Percentiles rank a stretch among this genome's conserved stretches.
Conservation (phyloP, 1,284 basidiomycete genomes). For the Ceratobasidium sp. region DNA sequence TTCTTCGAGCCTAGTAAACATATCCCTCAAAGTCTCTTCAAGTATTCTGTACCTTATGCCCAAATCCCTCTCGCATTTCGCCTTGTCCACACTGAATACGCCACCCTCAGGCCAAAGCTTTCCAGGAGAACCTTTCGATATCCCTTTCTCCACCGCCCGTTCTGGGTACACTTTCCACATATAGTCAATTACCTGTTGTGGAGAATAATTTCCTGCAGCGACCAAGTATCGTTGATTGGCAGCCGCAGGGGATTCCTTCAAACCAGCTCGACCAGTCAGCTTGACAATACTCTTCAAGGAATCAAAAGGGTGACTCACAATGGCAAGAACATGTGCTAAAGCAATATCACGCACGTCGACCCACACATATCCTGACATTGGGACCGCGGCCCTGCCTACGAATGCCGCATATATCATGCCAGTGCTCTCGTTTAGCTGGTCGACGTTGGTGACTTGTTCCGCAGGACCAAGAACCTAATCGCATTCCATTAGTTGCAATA, state of each 20-base stretch:
- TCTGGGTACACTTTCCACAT: slow-evolving; percentile 43
- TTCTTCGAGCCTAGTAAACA: slow-evolving; percentile 42
- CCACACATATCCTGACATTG: slow-evolving; percentile 16
- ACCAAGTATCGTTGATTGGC: slow-evolving; percentile 44
- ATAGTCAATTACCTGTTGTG: slow-evolving; percentile 39
- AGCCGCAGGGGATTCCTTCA: slow-evolving; percentile 27
- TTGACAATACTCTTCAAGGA: not conserved
- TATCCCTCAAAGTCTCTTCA: slow-evolving; percentile 44
- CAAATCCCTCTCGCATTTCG: slow-evolving; percentile 43
- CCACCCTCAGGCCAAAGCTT: slow-evolving; percentile 40
- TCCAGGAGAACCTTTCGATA: slow-evolving; percentile 44
- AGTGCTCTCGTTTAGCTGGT: slow-evolving; percentile 29
- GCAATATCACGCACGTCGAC: slow-evolving; percentile 18
- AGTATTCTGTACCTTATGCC: slow-evolving; percentile 38
- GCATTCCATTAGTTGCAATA: not conserved
- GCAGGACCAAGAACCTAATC: slow-evolving; percentile 39
- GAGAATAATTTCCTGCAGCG: slow-evolving; percentile 45
- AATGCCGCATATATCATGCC: slow-evolving; percentile 35
- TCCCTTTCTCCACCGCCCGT: slow-evolving; percentile 16
- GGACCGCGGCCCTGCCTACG: slow-evolving; percentile 17
- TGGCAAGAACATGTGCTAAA: slow-evolving; percentile 2
- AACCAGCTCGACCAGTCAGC: not conserved
- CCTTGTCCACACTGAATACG: slow-evolving; percentile 37
- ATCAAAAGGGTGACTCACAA: not conserved
- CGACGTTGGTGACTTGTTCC: slow-evolving; percentile 24